Evolutionary conservation across 2,329 filamentous ascomycete species (phyloP).

Genomic region (Gyromitra esculenta): DNA sequence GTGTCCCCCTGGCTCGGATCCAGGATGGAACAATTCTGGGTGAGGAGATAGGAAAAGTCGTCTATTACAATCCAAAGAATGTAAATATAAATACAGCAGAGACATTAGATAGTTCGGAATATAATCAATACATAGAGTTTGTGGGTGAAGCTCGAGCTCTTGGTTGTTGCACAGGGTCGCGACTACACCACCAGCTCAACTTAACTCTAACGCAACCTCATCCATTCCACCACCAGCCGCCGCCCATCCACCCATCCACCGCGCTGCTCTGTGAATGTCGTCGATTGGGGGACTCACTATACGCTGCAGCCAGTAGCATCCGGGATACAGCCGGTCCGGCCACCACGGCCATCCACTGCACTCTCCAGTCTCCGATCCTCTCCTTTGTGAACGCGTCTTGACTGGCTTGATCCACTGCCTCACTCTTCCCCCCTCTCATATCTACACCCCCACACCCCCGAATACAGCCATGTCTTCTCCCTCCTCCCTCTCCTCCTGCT

Average conservation of each 20-base stretch:
- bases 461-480: conserved; percentile 49
- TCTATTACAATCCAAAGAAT: background rate
- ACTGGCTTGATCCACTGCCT: background rate
- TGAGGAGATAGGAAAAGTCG: background rate
- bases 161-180: background rate
- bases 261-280: background rate
- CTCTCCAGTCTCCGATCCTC: too few species aligned
- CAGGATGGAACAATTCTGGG: background rate
- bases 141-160: background rate
- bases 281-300: background rate
- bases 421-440: background rate
- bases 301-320: background rate
- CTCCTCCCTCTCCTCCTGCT: conserved; percentile 52
- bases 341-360: background rate
- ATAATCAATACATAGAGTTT: background rate
- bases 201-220: background rate
- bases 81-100: background rate
- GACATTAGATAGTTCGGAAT: background rate
- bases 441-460: background rate
- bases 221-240: too few species aligned
- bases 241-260: background rate
- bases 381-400: conserved; percentile 13
- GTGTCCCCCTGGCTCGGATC: background rate
- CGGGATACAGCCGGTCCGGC: background rate
- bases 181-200: background rate